Conservation (phyloP, 78 protist species). For the slime mould (Dictyostelium discoideum) region DNA sequence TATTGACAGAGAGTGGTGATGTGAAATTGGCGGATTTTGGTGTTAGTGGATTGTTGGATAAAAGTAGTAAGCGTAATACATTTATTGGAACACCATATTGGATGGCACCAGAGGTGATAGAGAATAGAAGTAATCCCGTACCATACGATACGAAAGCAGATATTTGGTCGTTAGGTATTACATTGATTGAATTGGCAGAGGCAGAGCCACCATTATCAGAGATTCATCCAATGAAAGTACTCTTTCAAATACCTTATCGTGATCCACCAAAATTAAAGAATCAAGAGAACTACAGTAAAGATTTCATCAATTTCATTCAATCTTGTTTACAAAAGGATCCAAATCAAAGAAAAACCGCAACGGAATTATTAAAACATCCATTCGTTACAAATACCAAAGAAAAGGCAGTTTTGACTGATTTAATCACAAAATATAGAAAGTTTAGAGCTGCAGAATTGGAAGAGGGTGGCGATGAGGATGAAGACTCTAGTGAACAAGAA, state of each 20-base stretch:
- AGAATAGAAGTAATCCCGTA: conserved; percentile 68
- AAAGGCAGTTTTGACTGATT: conserved; percentile 22
- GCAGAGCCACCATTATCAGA: conserved; percentile 81
- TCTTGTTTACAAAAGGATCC: conserved; percentile 77
- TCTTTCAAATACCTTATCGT: conserved; percentile 77
- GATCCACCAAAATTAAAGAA: conserved; percentile 82
- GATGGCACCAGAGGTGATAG: conserved; percentile 81
- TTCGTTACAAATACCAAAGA: conserved; percentile 55
- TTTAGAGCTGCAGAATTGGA: conserved; percentile 63
- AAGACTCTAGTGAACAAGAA: background rate
- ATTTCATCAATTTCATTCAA: conserved; percentile 55
- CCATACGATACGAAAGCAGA: conserved; percentile 82
- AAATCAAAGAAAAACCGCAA: conserved; percentile 81
- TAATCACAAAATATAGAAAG: conserved; percentile 59
- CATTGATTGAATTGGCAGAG: conserved; percentile 83
- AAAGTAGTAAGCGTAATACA: conserved; percentile 70
- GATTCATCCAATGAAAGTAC: conserved; percentile 85
- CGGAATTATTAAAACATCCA: conserved; percentile 80
- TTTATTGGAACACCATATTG: conserved; percentile 87
- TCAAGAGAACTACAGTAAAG: conserved; percentile 66
- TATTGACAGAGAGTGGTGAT: conserved; percentile 77
- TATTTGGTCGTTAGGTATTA: conserved; percentile 85
- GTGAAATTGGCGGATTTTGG: conserved; percentile 85
- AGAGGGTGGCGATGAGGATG: conserved; percentile 36
- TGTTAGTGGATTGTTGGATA: conserved; percentile 71